Evolutionary conservation across 2,329 filamentous ascomycete species (phyloP).

Genomic region (Cryphonectria parasitica): DNA sequence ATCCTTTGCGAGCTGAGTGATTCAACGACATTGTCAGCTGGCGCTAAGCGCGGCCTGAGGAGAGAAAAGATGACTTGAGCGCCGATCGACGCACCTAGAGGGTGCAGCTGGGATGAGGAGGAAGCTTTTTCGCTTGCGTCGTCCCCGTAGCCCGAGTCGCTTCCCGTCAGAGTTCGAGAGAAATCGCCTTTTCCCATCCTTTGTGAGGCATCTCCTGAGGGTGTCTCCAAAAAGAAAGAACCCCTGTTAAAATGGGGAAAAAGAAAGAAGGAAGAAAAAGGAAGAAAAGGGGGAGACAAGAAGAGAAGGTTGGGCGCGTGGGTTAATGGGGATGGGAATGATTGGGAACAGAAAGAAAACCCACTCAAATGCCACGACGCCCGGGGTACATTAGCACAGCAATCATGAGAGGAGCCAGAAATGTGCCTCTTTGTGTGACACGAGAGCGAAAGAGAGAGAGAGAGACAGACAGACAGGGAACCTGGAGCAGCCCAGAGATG

Average conservation of each 20-base stretch:
- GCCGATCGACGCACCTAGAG: constrained; percentile 36
- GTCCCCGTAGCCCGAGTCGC: constrained; percentile 43
- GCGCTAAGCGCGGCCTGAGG: constrained; percentile 6
- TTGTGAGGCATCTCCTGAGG: constrained; percentile 34
- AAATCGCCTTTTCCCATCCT: constrained; percentile 43
- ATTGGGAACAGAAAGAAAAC: not conserved
- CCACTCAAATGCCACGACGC: constrained; percentile 25
- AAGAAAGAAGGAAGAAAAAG: constrained; percentile 31
- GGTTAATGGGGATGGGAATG: not conserved
- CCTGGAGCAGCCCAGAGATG: constrained; percentile 14
- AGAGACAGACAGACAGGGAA: not conserved
- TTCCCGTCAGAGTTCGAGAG: constrained; percentile 38
- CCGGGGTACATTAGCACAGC: not conserved
- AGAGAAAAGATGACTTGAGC: not conserved
- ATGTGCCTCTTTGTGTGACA: not conserved
- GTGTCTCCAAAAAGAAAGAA: not conserved
- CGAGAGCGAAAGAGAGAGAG: not conserved
- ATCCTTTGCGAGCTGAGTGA: constrained; percentile 40
- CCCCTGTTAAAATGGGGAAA: constrained; percentile 26
- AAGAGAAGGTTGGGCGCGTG: not conserved
- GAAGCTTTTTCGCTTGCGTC: constrained; percentile 38
- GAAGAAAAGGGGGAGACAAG: constrained; percentile 31
- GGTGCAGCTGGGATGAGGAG: constrained; percentile 37
- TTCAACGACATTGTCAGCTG: constrained; percentile 23
- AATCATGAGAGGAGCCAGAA: constrained; percentile 19